phyloP scores from a whole-genome alignment of 371 early-diverging fungal species.

The Neoconidiobolus thromboides region DNA sequence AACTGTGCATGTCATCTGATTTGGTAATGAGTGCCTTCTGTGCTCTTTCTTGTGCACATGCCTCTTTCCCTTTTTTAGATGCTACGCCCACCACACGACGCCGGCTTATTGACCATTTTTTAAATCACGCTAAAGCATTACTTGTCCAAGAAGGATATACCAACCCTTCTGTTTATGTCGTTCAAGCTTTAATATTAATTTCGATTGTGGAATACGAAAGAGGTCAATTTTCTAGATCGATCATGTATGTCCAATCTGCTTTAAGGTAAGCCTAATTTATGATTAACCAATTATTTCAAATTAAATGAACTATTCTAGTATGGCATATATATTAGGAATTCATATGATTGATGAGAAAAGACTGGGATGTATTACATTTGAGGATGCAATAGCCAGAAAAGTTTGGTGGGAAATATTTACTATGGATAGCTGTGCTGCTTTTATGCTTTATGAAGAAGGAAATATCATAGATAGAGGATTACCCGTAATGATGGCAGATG shows the following conservation, averaged over 20 bases:
- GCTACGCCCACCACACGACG: neutral
- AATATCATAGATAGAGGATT: neutral
- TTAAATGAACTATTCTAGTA: neutral
- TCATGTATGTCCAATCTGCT: neutral
- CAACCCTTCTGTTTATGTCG: neutral
- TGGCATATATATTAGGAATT: neutral
- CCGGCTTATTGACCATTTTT: neutral
- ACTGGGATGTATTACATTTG: neutral
- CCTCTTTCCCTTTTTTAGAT: slow-evolving; percentile 8
- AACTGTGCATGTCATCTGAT: neutral
- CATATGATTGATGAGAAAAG: neutral
- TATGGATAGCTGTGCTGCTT: neutral
- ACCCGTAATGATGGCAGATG: neutral
- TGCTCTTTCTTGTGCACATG: slow-evolving; percentile 14
- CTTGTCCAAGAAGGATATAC: neutral
- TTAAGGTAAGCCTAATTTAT: neutral
- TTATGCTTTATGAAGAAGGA: neutral
- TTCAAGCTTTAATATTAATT: neutral
- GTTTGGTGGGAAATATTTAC: neutral
- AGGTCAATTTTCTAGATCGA: neutral
- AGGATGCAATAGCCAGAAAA: neutral
- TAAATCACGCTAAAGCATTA: neutral
- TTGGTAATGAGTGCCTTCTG: slow-evolving; percentile 13
- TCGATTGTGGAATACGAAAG: neutral
- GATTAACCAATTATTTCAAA: neutral